These are phyloP conservation scores for Pulveroboletus sp. DNA, from an alignment of 768 basidiomycete genomes.

Conservation along the genomic window DNA sequence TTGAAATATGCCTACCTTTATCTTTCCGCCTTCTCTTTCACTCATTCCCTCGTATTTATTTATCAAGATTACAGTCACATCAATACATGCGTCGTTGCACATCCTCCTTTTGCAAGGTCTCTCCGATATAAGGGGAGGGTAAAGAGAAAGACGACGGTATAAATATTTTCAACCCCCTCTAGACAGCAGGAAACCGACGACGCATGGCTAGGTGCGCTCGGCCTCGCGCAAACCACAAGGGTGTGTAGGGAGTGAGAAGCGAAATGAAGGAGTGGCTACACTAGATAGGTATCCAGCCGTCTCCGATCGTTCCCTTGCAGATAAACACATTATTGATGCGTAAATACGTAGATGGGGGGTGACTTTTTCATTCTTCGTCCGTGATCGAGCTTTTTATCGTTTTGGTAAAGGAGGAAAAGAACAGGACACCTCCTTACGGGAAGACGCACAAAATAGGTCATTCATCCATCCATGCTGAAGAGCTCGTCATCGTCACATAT, in stretches of 20 bases:
- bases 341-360: constrained; percentile 20
- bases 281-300: constrained; percentile 31
- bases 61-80: constrained; percentile 20
- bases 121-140: constrained; percentile 10
- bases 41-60: constrained; percentile 3
- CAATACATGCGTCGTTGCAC: constrained; percentile 21
- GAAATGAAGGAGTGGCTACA: constrained; percentile 13
- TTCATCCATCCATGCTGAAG: constrained; percentile 62
- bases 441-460: background rate
- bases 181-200: constrained; percentile 2
- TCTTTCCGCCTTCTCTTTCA: too few relatives aligned
- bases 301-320: constrained; percentile 22
- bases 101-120: constrained; percentile 10
- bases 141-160: constrained; percentile 20
- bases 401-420: background rate
- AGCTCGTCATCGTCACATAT: constrained; percentile 63
- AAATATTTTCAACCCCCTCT: constrained; percentile 18
- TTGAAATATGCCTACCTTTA: background rate
- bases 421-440: background rate
- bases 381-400: constrained; percentile 6
- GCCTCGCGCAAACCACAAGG: constrained; percentile 6
- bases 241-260: constrained; percentile 3
- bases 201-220: background rate
- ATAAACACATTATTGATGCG: constrained; percentile 25
- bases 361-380: constrained; percentile 6